These are phyloP conservation scores for Fonsecaea multimorphosa DNA, from an alignment of 2,329 filamentous ascomycete genomes.

Conservation along the genomic window DNA sequence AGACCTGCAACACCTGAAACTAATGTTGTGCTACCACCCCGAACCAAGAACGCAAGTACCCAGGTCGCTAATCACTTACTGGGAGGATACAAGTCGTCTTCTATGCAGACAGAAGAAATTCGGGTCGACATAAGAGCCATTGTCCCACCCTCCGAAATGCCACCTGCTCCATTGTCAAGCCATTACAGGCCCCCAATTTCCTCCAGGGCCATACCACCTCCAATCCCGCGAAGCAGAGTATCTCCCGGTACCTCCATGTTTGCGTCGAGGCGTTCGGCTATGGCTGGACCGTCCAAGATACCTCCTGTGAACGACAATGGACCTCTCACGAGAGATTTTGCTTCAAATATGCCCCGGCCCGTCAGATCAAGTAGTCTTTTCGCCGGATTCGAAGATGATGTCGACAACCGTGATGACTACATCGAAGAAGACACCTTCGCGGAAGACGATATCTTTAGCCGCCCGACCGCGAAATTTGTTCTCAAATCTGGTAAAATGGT, in stretches of 20 bases:
- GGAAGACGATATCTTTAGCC: conserved; percentile 53
- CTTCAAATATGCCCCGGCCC: conserved; percentile 65
- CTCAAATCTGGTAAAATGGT: conserved; percentile 52
- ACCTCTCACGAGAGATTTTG: conserved; percentile 64
- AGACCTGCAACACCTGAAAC: conserved; percentile 75
- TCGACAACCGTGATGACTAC: conserved; percentile 51
- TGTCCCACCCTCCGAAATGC: conserved; percentile 75
- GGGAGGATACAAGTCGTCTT: conserved; percentile 58
- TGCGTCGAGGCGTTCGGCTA: conserved; percentile 26
- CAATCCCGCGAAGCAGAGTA: conserved; percentile 37
- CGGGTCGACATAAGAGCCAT: conserved; percentile 78
- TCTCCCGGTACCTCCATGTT: conserved; percentile 45
- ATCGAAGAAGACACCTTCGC: conserved; percentile 44
- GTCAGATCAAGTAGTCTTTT: conserved; percentile 84
- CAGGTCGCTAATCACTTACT: conserved; percentile 69
- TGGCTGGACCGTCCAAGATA: conserved; percentile 31
- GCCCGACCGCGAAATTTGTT: conserved; percentile 53
- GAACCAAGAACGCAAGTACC: conserved; percentile 79
- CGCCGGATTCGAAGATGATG: conserved; percentile 77
- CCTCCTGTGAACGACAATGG: conserved; percentile 70
- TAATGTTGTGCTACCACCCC: conserved; percentile 73
- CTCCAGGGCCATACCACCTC: conserved; percentile 36
- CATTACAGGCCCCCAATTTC: conserved; percentile 46
- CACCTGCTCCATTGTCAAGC: conserved; percentile 75
- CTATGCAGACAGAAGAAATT: conserved; percentile 89